Evolutionary conservation across 805 yeast species (phyloP).

Genomic region (Candida ovalis): DNA sequence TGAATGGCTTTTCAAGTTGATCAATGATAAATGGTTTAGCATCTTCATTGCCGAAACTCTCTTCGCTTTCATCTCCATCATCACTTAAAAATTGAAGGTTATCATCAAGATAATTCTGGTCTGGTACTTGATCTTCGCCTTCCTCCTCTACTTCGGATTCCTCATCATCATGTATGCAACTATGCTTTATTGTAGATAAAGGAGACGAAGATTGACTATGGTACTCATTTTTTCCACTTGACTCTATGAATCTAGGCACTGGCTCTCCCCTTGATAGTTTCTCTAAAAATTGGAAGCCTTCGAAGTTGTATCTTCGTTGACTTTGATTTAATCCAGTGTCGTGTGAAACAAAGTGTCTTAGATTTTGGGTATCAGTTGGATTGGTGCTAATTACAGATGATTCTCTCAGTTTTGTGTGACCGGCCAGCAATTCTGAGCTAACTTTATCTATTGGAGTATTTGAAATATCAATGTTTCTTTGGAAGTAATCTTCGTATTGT

Average conservation of each 20-base stretch:
- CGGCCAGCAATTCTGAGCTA: slow-evolving; percentile 1
- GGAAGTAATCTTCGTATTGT: neutral
- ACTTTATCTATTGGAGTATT: slow-evolving; percentile 8
- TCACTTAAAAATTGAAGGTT: neutral
- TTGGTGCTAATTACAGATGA: neutral
- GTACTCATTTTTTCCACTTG: neutral
- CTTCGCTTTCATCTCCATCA: slow-evolving; percentile 14
- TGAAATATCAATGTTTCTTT: neutral
- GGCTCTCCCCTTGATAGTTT: neutral
- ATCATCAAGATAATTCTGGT: too few species aligned
- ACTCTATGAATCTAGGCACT: neutral
- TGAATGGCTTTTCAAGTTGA: slow-evolving; percentile 7
- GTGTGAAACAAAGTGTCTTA: slow-evolving; percentile 31
- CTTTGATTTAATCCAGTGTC: slow-evolving; percentile 26
- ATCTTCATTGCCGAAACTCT: slow-evolving; percentile 23
- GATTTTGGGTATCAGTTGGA: slow-evolving; percentile 11
- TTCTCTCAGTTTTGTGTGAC: neutral
- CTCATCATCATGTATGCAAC: slow-evolving; percentile 12
- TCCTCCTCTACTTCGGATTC: slow-evolving; percentile 1
- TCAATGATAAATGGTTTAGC: slow-evolving; percentile 19
- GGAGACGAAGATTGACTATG: slow-evolving; percentile 15
- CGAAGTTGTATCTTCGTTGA: slow-evolving; percentile 4
- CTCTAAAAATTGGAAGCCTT: slow-evolving; percentile 13
- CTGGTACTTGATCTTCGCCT: too few species aligned
- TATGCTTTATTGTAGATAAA: slow-evolving; percentile 18